Percentiles rank a stretch among this genome's conserved stretches.
Evolutionary conservation across 352 stramenopile species (phyloP).

Genomic region (Hyaloperonospora brassicae): DNA sequence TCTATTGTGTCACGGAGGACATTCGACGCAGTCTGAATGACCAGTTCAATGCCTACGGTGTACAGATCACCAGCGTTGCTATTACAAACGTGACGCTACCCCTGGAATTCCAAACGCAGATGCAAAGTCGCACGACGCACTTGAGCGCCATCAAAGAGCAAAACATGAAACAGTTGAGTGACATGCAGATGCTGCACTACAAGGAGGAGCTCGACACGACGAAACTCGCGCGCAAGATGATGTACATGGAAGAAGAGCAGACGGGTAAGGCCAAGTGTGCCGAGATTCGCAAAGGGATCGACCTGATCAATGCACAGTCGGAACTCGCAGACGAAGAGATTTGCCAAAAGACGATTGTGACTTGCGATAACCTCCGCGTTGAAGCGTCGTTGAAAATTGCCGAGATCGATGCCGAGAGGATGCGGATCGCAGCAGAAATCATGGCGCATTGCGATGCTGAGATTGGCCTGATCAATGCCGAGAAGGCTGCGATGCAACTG

Average conservation of each 20-base stretch:
- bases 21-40: slow-evolving; percentile 67
- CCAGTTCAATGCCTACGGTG: slow-evolving; percentile 70
- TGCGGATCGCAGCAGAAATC: slow-evolving; percentile 38
- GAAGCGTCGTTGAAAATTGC: slow-evolving; percentile 36
- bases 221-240: slow-evolving; percentile 48
- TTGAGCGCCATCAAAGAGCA: slow-evolving; percentile 59
- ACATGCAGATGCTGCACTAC: slow-evolving; percentile 36
- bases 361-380: slow-evolving; percentile 34
- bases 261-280: slow-evolving; percentile 41
- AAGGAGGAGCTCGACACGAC: slow-evolving; percentile 49
- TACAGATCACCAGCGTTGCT: slow-evolving; percentile 63
- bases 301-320: slow-evolving; percentile 36
- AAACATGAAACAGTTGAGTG: slow-evolving; percentile 66
- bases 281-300: slow-evolving; percentile 46
- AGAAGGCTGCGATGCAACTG: slow-evolving; percentile 29
- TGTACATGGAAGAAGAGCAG: slow-evolving; percentile 57
- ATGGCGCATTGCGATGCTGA: slow-evolving; percentile 31
- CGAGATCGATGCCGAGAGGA: slow-evolving; percentile 38
- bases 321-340: slow-evolving; percentile 35
- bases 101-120: slow-evolving; percentile 8
- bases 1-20: slow-evolving; percentile 53
- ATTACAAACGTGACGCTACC: slow-evolving; percentile 61
- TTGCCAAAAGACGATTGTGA: slow-evolving; percentile 30
- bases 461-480: slow-evolving; percentile 32
- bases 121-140: slow-evolving; percentile 35